Percentiles rank a stretch among this genome's conserved stretches.
phyloP scores from a whole-genome alignment of 2,329 filamentous ascomycete genomes.

The Claviceps humidiphila region DNA sequence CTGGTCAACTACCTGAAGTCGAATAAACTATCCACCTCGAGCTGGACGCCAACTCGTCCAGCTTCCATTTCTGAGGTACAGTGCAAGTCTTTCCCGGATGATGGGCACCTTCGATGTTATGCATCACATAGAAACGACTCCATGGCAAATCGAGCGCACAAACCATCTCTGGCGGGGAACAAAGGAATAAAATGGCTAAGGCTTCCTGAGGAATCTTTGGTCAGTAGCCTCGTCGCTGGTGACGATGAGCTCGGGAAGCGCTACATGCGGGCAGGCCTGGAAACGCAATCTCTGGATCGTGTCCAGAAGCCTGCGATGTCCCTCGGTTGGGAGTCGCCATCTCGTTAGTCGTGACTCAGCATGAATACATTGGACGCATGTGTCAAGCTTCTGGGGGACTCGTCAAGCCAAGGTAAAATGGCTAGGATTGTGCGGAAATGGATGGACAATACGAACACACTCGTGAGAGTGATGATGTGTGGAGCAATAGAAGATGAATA shows the following conservation, averaged over 20 bases:
- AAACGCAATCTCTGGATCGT: constrained; percentile 7
- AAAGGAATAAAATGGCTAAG: constrained; percentile 44
- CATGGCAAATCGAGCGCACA: constrained; percentile 51
- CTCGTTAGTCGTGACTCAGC: background rate
- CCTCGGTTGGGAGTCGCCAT: constrained; percentile 3
- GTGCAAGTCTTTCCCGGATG: constrained; percentile 17
- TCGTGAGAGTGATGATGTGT: background rate
- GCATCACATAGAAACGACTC: constrained; percentile 40
- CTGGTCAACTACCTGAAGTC: constrained; percentile 23
- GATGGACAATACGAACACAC: background rate
- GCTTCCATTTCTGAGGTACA: constrained; percentile 11
- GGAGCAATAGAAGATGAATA: background rate
- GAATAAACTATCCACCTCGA: background rate
- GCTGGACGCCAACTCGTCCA: constrained; percentile 14
- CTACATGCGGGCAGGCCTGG: constrained; percentile 14
- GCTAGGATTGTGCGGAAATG: no score
- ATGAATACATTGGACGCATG: background rate
- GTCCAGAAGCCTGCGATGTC: constrained; percentile 6
- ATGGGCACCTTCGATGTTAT: constrained; percentile 20
- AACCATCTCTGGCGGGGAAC: constrained; percentile 43
- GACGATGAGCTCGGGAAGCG: constrained; percentile 37
- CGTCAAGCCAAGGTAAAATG: background rate
- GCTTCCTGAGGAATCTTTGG: constrained; percentile 52
- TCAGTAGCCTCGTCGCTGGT: constrained; percentile 48
- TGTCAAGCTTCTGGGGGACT: background rate